phyloP scores from a whole-genome alignment of 805 yeast genomes.

The Kodamaea neixiangensis region DNA sequence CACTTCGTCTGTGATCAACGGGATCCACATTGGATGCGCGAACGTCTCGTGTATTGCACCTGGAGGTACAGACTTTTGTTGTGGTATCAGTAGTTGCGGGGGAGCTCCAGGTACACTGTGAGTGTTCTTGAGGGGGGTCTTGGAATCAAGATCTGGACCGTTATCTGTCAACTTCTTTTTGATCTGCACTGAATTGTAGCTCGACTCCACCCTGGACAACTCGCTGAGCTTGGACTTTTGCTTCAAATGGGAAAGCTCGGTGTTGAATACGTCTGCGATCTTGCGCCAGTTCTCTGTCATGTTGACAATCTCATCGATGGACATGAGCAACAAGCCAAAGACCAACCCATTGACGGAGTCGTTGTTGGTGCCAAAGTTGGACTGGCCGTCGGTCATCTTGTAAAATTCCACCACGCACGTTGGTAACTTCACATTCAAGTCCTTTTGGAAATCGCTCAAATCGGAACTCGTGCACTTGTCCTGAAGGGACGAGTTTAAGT shows the following conservation, averaged over 20 bases:
- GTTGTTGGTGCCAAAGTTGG: conserved; percentile 61
- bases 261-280: conserved; percentile 50
- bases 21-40: conserved; percentile 93
- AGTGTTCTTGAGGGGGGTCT: conserved; percentile 4
- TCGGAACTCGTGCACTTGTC: conserved; percentile 81
- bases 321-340: conserved; percentile 78
- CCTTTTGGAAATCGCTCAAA: conserved; percentile 79
- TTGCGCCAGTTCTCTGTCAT: conserved; percentile 86
- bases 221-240: conserved; percentile 19
- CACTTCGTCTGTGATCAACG: conserved; percentile 80
- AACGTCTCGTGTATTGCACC: conserved; percentile 70
- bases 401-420: conserved; percentile 78
- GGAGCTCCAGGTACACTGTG: background rate
- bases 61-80: conserved; percentile 71
- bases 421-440: conserved; percentile 74
- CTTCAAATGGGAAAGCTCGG: conserved; percentile 24
- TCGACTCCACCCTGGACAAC: conserved; percentile 24
- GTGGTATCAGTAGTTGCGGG: conserved; percentile 34
- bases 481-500: conserved; percentile 73
- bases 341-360: conserved; percentile 67
- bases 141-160: conserved; percentile 2
- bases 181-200: conserved; percentile 18
- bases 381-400: conserved; percentile 87
- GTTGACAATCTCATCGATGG: conserved; percentile 75
- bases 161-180: conserved; percentile 16